Base-by-base conservation (phyloP, 306 rosid genomes). In the Echinosophora koreensis region DNA sequence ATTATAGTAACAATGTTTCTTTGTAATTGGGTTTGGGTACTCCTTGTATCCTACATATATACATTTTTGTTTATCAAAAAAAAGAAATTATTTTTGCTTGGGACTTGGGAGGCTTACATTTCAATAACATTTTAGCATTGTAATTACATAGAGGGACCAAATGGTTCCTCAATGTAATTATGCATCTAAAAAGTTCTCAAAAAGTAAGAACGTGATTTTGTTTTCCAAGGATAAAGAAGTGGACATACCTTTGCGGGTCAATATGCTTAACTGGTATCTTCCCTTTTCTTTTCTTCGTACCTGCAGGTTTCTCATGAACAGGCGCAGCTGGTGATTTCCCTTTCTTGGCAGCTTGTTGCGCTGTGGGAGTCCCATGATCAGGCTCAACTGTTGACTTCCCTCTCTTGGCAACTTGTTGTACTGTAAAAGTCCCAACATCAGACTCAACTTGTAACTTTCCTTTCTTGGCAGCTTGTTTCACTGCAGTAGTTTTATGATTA, bases 181-280 rank as follows among this genome's bases (percentile, higher is more conserved):
- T 17, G 84, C 69, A 73, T 66, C 61, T 66, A 44, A 28, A 28
- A 61, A 55, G n/a, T 15, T 66, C 55, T 44, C n/a, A 68, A 74
- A 68, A 74, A 17, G 5, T 30, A 67, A 60, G 57, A 68, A 60
- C 37, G 4, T 13, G 4, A 3, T 50, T 57, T 30, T 13, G 32
- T 37, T 66, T 73, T 50, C 50, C 39, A 59, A 52, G 35, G 34
- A 73, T 27, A 58, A 12, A 70, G 63, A 64, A 79, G 62, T 17
- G 35, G 61, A 65, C 90, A 83, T 89, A 95, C 99, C 81, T 84
- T 82, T 86, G 86, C 17, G 88, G 80, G 66, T 89, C 93, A 63
- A 84, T 71, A 17, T 82, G 87, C 71, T 85, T 89, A 52, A 86
- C 51, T n/a, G 92, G 85, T 63, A 86, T 79, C 84, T 84, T 91